Evolutionary conservation across 2,329 filamentous ascomycete genomes (phyloP), one percentile per base, ranked within the genome.

Genomic region (Arthrinium puccinioides): DNA sequence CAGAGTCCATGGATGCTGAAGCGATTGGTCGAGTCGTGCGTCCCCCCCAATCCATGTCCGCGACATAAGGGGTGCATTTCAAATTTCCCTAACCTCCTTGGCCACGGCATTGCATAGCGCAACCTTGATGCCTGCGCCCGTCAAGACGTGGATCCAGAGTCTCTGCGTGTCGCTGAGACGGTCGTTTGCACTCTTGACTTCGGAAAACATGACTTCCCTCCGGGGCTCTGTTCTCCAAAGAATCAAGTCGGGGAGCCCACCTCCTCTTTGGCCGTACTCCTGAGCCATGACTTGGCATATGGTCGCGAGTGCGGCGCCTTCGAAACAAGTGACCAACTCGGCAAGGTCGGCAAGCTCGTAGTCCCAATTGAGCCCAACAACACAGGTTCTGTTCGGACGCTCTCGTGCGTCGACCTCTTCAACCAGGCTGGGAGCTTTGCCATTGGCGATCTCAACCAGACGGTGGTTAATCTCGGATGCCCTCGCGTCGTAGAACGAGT

Each of bases 211-310:
- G 46, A 85, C 80, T 55, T 84, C 74, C 26, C 47, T 54, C 55
- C 51, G 45, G 43, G 43, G 57, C 44, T 55, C 52, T 37, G 47
- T 51, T 50, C 79, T 76, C 92, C 92, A 98, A 3, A 98, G 71
- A 45, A 98, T 84, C 44, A 98, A 64, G 67, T 98, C 92, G 4
- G 92, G 92, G 43, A 98, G 82, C 0, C 92, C 92, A 13, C 87
- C 84, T 4, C 86, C 87, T 34, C 92, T 69, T 50, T 87, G 82
- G 45, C 79, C 77, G 61, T 98, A 98, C 59, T 98, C 92, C 62
- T 98, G 89, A 27, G 87, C 89, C 73, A 97, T 80, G 27, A 97
- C 87, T 60, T 90, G 92, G 64, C 92, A 96, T 21, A 97, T 72
- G 0, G 80, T 80, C 6, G 85, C 86, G 42, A 98, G 67, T 1